phyloP scores from a whole-genome alignment of 2,329 filamentous ascomycete species.

The Cercospora sp. region DNA sequence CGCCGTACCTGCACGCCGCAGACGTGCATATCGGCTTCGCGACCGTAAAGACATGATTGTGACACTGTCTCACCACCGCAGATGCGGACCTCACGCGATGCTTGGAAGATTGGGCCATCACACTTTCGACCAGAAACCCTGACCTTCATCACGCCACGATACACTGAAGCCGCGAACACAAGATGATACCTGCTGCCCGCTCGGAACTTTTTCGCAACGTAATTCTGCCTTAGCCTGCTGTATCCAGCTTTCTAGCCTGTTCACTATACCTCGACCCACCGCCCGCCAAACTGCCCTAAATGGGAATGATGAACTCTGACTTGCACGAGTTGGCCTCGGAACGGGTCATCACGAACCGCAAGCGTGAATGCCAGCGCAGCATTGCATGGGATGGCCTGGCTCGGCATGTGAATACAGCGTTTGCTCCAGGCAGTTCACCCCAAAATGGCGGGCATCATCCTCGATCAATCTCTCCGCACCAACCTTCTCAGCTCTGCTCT shows the following conservation, averaged over 20 bases:
- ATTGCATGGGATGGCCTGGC: slow-evolving; percentile 6
- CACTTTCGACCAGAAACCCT: background rate
- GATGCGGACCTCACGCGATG: background rate
- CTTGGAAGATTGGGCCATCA: background rate
- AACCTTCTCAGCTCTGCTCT: background rate
- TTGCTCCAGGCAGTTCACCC: background rate
- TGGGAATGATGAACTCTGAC: background rate
- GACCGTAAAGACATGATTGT: background rate
- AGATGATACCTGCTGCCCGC: background rate
- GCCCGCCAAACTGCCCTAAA: slow-evolving; percentile 5
- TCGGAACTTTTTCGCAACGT: slow-evolving; percentile 1
- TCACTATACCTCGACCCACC: background rate
- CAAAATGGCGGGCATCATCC: slow-evolving; percentile 5
- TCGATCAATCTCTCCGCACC: background rate
- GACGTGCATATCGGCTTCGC: background rate
- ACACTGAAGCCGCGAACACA: background rate
- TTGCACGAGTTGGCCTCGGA: slow-evolving; percentile 7
- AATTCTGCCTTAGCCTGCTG: slow-evolving; percentile 10
- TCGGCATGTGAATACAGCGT: background rate
- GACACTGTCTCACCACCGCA: background rate
- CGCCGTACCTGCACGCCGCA: background rate
- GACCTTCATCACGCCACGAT: background rate
- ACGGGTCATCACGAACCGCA: slow-evolving; percentile 8
- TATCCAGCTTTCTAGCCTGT: slow-evolving; percentile 6
- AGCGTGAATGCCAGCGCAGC: slow-evolving; percentile 13